Conservation (phyloP, 1,284 basidiomycete species). For the Jaminaea rosea region DNA sequence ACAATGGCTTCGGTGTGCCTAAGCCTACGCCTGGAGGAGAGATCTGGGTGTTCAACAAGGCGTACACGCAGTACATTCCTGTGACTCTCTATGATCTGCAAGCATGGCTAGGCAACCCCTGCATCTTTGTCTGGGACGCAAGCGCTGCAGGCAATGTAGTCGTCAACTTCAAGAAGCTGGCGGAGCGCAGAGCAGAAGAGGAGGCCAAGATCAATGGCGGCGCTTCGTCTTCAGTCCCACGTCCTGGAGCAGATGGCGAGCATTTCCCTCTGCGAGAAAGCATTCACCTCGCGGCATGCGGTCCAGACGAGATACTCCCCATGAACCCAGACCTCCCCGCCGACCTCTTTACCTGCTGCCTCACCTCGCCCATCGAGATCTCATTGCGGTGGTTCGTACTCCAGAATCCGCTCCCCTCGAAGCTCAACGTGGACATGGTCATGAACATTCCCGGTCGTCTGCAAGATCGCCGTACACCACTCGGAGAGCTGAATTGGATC, state of each 20-base stretch:
- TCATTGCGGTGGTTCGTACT: slow-evolving; percentile 88
- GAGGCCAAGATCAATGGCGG: slow-evolving; percentile 44
- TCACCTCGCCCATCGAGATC: slow-evolving; percentile 96
- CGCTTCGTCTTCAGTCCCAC: slow-evolving; percentile 29
- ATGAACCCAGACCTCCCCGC: slow-evolving; percentile 94
- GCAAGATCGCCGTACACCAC: slow-evolving; percentile 86
- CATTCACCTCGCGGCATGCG: slow-evolving; percentile 90
- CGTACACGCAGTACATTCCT: slow-evolving; percentile 97
- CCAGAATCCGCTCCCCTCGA: slow-evolving; percentile 62
- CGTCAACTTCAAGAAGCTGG: slow-evolving; percentile 79
- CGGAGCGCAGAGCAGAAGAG: slow-evolving; percentile 75
- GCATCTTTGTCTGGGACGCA: slow-evolving; percentile 98
- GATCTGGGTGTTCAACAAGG: slow-evolving; percentile 96
- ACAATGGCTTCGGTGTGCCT: slow-evolving; percentile 96
- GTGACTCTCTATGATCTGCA: slow-evolving; percentile 88
- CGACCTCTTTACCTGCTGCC: slow-evolving; percentile 91
- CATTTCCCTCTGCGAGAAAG: slow-evolving; percentile 69
- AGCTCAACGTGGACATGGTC: slow-evolving; percentile 70
- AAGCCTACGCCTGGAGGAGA: slow-evolving; percentile 93
- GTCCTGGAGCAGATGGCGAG: slow-evolving; percentile 11
- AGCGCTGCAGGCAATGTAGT: slow-evolving; percentile 89
- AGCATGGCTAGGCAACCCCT: slow-evolving; percentile 72
- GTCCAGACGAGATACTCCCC: slow-evolving; percentile 80
- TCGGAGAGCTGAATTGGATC: slow-evolving; percentile 98
- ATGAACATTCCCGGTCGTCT: slow-evolving; percentile 92